phyloP scores from a whole-genome alignment of 140 eudicot species.

The Oenanthe javanica region DNA sequence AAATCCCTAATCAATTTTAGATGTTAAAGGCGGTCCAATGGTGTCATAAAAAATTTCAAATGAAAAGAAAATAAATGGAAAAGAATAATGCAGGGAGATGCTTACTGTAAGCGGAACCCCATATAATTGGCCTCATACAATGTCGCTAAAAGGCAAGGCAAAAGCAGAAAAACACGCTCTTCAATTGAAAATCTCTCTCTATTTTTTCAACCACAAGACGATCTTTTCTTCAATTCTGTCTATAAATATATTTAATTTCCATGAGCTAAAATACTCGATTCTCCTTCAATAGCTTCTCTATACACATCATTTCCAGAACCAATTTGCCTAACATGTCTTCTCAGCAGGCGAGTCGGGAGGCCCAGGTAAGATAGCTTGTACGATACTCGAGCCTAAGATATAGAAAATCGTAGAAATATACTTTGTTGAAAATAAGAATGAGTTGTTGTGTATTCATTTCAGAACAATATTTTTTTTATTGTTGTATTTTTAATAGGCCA shows the following conservation, averaged over 20 bases:
- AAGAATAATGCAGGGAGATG: background rate
- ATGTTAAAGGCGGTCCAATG: background rate
- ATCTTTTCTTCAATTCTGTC: background rate
- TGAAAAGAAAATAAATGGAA: background rate
- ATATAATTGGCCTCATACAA: background rate
- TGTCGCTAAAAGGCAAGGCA: background rate
- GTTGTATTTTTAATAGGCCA: constrained; percentile 11
- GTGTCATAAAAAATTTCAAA: background rate
- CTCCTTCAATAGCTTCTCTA: background rate
- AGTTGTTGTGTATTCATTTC: background rate
- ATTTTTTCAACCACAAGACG: background rate
- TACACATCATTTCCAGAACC: background rate
- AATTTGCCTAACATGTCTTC: background rate
- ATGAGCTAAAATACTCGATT: background rate
- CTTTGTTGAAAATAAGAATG: background rate
- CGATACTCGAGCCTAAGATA: too few species aligned
- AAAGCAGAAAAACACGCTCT: constrained; percentile 2
- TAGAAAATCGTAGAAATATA: too few species aligned
- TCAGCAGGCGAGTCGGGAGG: background rate
- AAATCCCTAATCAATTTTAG: too few species aligned
- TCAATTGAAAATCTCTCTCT: background rate
- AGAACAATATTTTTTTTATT: background rate
- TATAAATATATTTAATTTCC: background rate
- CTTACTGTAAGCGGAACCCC: background rate
- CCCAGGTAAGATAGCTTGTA: background rate